Base-by-base conservation (phyloP, 2,329 filamentous ascomycete species). In the Epichloe gansuensis region DNA sequence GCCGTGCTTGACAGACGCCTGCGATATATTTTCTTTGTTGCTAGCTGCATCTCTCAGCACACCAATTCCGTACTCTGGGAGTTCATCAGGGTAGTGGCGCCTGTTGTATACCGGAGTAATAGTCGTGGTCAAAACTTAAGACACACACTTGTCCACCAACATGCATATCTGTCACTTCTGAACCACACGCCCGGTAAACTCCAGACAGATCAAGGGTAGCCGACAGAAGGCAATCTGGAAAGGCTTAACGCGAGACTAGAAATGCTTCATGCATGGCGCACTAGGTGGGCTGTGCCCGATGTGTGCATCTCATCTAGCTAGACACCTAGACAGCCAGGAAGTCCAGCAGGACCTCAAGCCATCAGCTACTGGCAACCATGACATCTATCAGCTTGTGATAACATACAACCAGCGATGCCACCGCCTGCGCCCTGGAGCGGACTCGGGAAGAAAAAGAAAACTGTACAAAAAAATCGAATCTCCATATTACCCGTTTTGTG, bases 11-110 rank as follows among this genome's bases (percentile, higher is more conserved):
- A 42, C 36, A 27, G 25, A 21, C 12, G 38, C 17, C 7, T 35
- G 38, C 17, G 5, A 35, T 42, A n/a, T 50, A 21, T 43, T 43
- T 50, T 35, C 39, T 50, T 50, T 43, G 48, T 50, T n/a, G 25
- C 34, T 12, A 27, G 17, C 48, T 34, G 27, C 39, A 23, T 50
- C 41, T 42, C 48, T 38, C 34, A 27, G 36, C 35, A 43, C 21
- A 49, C 39, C 6, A 39, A 25, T 17, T 31, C 35, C 21, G 34
- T 48, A 17, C 5, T 15, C 17, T 41, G 39, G 39, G 12, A 5
- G 12, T 21, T 21, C 17, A 49, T 49, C 27, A 15, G 27, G 27
- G 8, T 36, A 35, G 39, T 43, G 21, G 34, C 23, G 45, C n/a
- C 23, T 47, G 27, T 31, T 31, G 27, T 31, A 31, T 31, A 21